A percentile compares a stretch with the other conserved stretches of the same genome.
Evolutionary conservation across 768 basidiomycete genomes (phyloP).

Genomic region (Nevesoporus exiguus): DNA sequence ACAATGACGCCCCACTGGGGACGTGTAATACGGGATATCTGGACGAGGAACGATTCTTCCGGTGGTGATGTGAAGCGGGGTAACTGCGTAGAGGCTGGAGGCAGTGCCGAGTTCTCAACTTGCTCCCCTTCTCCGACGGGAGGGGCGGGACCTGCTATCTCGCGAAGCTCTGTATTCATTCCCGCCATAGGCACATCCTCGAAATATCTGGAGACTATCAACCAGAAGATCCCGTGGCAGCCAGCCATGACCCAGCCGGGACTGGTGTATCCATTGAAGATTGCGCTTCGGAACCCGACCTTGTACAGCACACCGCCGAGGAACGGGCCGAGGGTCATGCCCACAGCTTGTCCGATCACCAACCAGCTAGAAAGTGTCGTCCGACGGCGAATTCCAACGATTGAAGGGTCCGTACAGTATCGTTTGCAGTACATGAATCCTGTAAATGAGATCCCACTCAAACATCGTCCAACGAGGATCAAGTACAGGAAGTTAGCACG

Average conservation of each 20-base stretch:
- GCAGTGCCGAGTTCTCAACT: background rate
- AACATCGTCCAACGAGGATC: slow-evolving; percentile 67
- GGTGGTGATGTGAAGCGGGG: background rate
- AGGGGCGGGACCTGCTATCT: background rate
- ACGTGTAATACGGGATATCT: slow-evolving; percentile 16
- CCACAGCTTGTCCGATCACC: slow-evolving; percentile 57
- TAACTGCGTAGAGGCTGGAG: background rate
- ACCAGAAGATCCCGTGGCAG: slow-evolving; percentile 53
- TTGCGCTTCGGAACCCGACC: slow-evolving; percentile 48
- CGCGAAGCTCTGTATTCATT: slow-evolving; percentile 9
- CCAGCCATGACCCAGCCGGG: slow-evolving; percentile 63
- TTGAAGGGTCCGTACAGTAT: slow-evolving; percentile 63
- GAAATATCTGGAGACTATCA: slow-evolving; percentile 34
- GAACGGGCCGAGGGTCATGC: slow-evolving; percentile 63
- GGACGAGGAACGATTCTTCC: slow-evolving; percentile 7
- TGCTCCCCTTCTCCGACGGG: slow-evolving; percentile 4
- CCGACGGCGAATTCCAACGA: slow-evolving; percentile 60
- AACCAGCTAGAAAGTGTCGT: slow-evolving; percentile 62
- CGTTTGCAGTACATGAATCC: slow-evolving; percentile 67
- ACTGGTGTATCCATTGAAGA: slow-evolving; percentile 69
- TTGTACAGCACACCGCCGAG: slow-evolving; percentile 60
- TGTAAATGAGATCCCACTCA: slow-evolving; percentile 57
- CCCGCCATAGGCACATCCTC: slow-evolving; percentile 36
- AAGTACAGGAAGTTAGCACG: slow-evolving; percentile 57
- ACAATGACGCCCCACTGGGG: slow-evolving; percentile 51